These are phyloP conservation scores for Mikania micrantha DNA, from an alignment of 129 eudicot species.

Conservation along the genomic window DNA sequence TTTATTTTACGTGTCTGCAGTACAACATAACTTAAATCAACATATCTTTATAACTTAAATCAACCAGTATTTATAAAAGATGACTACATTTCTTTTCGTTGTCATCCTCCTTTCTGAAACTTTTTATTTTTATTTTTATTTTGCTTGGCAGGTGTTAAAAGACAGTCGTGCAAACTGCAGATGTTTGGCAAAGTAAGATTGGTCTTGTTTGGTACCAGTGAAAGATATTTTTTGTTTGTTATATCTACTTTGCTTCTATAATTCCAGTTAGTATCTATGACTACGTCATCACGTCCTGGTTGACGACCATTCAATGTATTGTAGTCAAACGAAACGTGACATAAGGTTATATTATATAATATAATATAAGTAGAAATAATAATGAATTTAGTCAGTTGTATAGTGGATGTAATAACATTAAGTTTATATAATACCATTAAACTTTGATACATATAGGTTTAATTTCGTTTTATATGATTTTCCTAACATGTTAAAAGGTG, in stretches of 20 bases:
- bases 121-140: not conserved
- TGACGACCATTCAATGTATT: not conserved
- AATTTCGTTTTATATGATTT: not conserved
- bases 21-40: not conserved
- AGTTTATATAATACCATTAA: too few species aligned
- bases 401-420: slow-evolving; percentile 8
- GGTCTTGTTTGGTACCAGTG: slow-evolving; percentile 7
- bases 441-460: not conserved
- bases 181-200: slow-evolving; percentile 42
- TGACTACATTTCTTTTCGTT: not conserved
- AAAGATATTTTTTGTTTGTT: slow-evolving; percentile 1
- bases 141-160: slow-evolving; percentile 45
- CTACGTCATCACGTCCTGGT: not conserved
- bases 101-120: not conserved
- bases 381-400: slow-evolving; percentile 15
- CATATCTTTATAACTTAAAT: too few species aligned
- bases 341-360: not conserved
- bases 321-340: not conserved
- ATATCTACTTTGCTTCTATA: slow-evolving; percentile 2
- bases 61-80: too few species aligned
- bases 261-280: slow-evolving; percentile 10
- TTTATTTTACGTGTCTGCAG: not conserved
- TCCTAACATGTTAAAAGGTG: too few species aligned
- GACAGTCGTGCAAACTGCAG: slow-evolving; percentile 73
- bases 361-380: slow-evolving; percentile 10